Base-by-base conservation (phyloP, 2,329 filamentous ascomycete species). In the Colletotrichum destructivum region DNA sequence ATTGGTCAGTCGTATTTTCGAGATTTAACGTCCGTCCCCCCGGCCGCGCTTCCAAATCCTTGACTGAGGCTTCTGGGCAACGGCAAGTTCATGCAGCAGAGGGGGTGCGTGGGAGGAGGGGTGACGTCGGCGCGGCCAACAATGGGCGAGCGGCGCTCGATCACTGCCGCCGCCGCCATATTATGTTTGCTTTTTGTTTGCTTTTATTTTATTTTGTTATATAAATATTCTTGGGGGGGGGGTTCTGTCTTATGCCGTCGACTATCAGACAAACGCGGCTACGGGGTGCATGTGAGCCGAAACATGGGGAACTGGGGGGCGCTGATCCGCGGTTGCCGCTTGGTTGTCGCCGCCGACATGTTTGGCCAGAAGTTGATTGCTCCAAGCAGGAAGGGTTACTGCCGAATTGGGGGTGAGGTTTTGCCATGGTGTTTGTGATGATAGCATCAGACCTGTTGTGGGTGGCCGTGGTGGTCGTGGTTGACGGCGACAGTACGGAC, bases 401-500 rank as follows among this genome's bases (percentile, higher is more conserved):
- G 26, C 26, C 4, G 26, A 26, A 4, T 26, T 26, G 3, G 26
- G 26, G 26, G 1, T 4, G 26, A 4, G 3, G 3, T 4, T 26
- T 26, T 4, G 26, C 26, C 26, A 26, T 15, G 26, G 35, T 21
- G 57, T 11, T 16, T 31, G 26, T 38, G 26, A 35, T 13, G 15
- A 26, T 26, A 26, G 26, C 26, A 26, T 26, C 26, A 26, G 26
- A 26, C 4, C 26, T 4, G 26, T 26, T 26, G 26, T 26, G 26
- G 26, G 26, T 26, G 26, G 26, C 26, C 26, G 26, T 26, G 26
- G 26, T 26, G 26, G 26, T 4, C 26, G 26, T 26, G 26, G 26
- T 26, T 15, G 2, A 26, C 42, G 52, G 56, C 15, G 21, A 60
- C 51, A 26, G 15, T 67, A 67, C 64, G 64, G 64, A 67, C 56